These are phyloP conservation scores for Pouteria campechiana DNA, from an alignment of 179 eudicot species.

Conservation along the genomic window DNA sequence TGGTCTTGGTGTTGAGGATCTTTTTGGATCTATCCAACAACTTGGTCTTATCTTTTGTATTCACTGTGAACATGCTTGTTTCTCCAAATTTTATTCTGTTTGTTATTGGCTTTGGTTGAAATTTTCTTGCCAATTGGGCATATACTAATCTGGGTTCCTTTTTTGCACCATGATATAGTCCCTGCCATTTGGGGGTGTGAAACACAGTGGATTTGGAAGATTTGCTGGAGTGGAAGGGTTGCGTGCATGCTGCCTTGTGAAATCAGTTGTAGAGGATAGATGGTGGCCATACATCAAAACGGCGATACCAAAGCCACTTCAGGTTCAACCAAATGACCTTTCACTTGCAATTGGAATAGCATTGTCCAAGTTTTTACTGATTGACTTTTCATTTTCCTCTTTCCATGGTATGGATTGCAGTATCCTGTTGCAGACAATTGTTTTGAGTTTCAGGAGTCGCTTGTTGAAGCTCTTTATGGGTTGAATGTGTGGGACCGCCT, in stretches of 20 bases:
- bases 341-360: neutral
- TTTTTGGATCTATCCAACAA: no score
- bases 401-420: slow-evolving; percentile 39
- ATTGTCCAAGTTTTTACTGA: no score
- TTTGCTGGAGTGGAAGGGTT: slow-evolving; percentile 96
- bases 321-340: slow-evolving; percentile 26
- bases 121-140: no score
- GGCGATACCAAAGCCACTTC: slow-evolving; percentile 88
- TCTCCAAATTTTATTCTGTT: no score
- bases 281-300: slow-evolving; percentile 96
- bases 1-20: no score
- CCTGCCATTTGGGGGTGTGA: slow-evolving; percentile 94
- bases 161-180: no score
- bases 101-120: no score
- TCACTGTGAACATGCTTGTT: no score
- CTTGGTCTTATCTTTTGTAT: no score
- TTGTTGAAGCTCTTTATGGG: slow-evolving; percentile 83
- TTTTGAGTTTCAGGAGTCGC: slow-evolving; percentile 76
- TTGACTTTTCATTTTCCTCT: neutral
- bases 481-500: slow-evolving; percentile 86
- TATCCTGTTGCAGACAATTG: slow-evolving; percentile 86
- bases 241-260: slow-evolving; percentile 92
- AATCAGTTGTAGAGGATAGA: slow-evolving; percentile 90
- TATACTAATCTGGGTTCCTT: no score
- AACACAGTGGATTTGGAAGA: slow-evolving; percentile 96